Evolutionary conservation across 1,284 basidiomycete genomes (phyloP), one percentile per base, ranked within the genome.

Genomic region (Ganoderma leucocontextum): DNA sequence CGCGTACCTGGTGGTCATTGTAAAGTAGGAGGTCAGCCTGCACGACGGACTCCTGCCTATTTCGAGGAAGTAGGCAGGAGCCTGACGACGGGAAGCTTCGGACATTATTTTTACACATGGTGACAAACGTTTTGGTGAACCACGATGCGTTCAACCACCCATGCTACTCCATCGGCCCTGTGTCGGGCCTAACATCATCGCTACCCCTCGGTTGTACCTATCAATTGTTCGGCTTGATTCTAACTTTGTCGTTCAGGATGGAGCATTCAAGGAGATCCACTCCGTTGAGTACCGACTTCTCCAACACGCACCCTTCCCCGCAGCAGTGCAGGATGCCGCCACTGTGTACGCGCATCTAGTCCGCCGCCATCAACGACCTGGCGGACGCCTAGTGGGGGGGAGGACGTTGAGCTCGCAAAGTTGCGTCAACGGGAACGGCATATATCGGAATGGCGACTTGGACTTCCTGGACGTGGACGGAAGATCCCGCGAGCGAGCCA

Each of bases 321-420:
- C 87, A n/a, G 88, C 87, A 0, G 83, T 91, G 0, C 85, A 90
- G 68, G 89, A 92, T 69, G 87, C 86, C 0, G 87, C 89, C 13
- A 83, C 88, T 0, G 86, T 87, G 0, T 92, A 91, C 70, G 79
- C 84, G 44, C 84, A 89, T 72, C 80, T 90, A 12, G 81, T 89
- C 22, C 73, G 82, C 12, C 72, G 72, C 13, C 73, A 77, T 52
- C 69, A 72, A 35, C 66, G 65, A n/a, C 10, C 47, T 42, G 15
- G 60, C 25, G 5, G 13, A 35, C 52, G 15, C 6, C 25, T 17
- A 12, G 58, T 4, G 15, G 22, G 38, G 29, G 29, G 12, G n/a
- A 39, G 58, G n/a, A 41, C 13, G 22, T 39, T 38, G 10, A 60
- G 38, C 13, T 41, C 38, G 7, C 58, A 60, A 17, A 15, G 12